Evolutionary conservation across 805 yeast species (phyloP).

Genomic region (Scheffersomyces amazonensis): DNA sequence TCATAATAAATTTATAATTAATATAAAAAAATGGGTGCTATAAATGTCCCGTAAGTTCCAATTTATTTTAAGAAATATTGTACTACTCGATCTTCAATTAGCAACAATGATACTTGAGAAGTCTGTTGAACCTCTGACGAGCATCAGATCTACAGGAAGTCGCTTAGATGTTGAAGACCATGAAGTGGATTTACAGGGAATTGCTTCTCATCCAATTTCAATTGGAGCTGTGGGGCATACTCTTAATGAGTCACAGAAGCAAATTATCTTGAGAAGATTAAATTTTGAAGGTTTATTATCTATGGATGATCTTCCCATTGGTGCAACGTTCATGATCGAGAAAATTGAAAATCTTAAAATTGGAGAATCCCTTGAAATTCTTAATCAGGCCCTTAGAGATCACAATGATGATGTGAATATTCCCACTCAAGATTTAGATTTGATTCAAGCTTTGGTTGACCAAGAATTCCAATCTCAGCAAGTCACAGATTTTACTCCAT

Average conservation of each 20-base stretch:
- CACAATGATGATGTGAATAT: slow-evolving; percentile 50
- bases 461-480: not conserved
- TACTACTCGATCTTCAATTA: too few relatives aligned
- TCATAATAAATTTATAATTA: too few relatives aligned
- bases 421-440: slow-evolving; percentile 32
- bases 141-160: slow-evolving; percentile 11
- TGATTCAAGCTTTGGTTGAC: slow-evolving; percentile 17
- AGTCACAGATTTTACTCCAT: not conserved
- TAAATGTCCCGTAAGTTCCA: too few relatives aligned
- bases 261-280: slow-evolving; percentile 22
- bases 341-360: slow-evolving; percentile 31
- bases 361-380: slow-evolving; percentile 38
- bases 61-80: too few relatives aligned
- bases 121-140: not conserved
- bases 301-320: slow-evolving; percentile 26
- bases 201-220: slow-evolving; percentile 19
- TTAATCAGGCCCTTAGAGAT: slow-evolving; percentile 37
- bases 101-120: not conserved
- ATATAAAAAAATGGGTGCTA: too few relatives aligned
- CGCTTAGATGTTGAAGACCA: slow-evolving; percentile 10
- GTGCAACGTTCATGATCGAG: slow-evolving; percentile 38
- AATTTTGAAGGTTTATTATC: slow-evolving; percentile 22
- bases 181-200: slow-evolving; percentile 14
- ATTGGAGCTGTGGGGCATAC: slow-evolving; percentile 8
- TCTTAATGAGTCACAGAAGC: slow-evolving; percentile 24